Evolutionary conservation across 768 basidiomycete species (phyloP), one percentile per base, ranked within the genome.

Genomic region (Russula olivacea): DNA sequence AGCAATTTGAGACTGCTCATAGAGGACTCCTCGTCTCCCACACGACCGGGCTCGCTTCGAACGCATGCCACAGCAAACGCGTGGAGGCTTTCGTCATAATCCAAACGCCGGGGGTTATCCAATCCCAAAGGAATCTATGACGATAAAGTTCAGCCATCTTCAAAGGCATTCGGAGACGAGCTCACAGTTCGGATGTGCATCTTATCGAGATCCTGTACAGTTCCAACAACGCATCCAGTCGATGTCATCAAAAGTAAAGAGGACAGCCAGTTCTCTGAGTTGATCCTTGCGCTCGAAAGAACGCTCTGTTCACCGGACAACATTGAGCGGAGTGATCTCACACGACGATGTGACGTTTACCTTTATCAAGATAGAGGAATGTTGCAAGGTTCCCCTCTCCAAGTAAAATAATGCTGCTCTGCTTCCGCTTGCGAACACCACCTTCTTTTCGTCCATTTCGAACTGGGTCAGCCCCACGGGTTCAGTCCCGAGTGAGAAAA

Each of bases 161-260:
- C 59, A 53, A 34, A 21, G 51, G 43, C 12, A 50, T 23, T 30
- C 3, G 8, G 32, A 51, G 45, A 36, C 65, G 81, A 43, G 25
- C 63, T 66, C 71, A 91, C 91, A 40, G 90, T 82, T 60, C 86
- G 84, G 51, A 95, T 84, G 68, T 95, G 89, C 72, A 93, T 79
- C 72, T 89, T 90, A 66, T 89, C 83, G 12, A 92, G 76, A 63
- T 87, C 81, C 36, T 77, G 75, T 14, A 92, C 80, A 6, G 76
- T 76, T 9, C 92, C 93, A 50, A 96, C 82, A 53, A 81, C 74
- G 17, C 94, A 72, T 0, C 79, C 76, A 6, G 77, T 76, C 0
- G 79, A 70, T 3, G 82, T 80, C 11, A 83, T 83, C 48, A 93
- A 71, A 23, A 89, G 68, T n/a, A 92, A 72, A 1, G 85, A 82